These are phyloP conservation scores for Plasmopara halstedii DNA, from an alignment of 352 stramenopile species.

Conservation along the genomic window DNA sequence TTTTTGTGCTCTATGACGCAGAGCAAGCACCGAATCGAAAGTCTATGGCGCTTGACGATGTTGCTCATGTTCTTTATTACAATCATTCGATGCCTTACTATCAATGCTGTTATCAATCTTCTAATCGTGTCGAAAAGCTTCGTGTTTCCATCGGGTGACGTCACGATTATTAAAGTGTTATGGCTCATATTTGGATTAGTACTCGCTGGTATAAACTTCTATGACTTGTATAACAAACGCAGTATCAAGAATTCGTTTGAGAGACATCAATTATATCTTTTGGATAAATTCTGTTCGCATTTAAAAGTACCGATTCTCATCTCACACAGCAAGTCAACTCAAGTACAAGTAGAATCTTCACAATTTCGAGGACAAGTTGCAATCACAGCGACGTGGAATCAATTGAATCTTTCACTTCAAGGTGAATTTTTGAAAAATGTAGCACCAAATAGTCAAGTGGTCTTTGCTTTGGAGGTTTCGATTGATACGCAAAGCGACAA, in stretches of 20 bases:
- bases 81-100: constrained; percentile 1
- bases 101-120: neutral
- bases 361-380: constrained; percentile 16
- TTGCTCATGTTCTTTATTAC: constrained; percentile 1
- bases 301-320: neutral
- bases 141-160: constrained; percentile 42
- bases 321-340: neutral
- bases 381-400: neutral
- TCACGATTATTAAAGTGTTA: constrained; percentile 36
- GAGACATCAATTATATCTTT: constrained; percentile 4
- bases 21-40: neutral
- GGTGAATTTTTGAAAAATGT: constrained; percentile 44
- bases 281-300: constrained; percentile 7
- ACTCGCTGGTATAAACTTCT: constrained; percentile 30
- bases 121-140: constrained; percentile 10
- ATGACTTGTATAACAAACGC: constrained; percentile 6
- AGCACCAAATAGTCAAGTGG: constrained; percentile 17
- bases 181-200: constrained; percentile 29
- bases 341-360: constrained; percentile 9
- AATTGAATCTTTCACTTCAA: constrained; percentile 46
- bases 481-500: neutral
- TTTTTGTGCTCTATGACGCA: constrained; percentile 1
- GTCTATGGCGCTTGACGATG: constrained; percentile 1
- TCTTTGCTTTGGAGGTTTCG: constrained; percentile 42
- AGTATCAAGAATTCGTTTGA: neutral